phyloP scores from a whole-genome alignment of 1,139 yeast genomes.

The Geotrichum cucujoidarum region DNA sequence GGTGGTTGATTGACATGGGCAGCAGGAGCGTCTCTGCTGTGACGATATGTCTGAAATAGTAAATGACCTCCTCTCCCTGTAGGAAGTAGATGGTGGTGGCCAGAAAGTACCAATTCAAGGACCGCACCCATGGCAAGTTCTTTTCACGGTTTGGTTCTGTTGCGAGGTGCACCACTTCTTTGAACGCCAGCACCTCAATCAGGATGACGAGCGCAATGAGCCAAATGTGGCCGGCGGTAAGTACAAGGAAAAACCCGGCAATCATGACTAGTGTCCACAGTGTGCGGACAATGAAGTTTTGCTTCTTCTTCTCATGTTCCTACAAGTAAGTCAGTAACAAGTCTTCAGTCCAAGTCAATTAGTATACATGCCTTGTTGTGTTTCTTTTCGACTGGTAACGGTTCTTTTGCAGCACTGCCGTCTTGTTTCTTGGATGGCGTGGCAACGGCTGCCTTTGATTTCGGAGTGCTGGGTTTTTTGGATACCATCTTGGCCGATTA shows the following conservation, averaged over 20 bases:
- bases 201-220: slow-evolving; percentile 65
- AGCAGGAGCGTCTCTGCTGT: slow-evolving; percentile 41
- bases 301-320: slow-evolving; percentile 63
- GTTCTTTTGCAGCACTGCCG: too few relatives aligned
- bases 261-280: slow-evolving; percentile 94
- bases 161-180: slow-evolving; percentile 78
- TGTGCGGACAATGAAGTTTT: slow-evolving; percentile 83
- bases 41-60: slow-evolving; percentile 50
- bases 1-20: slow-evolving; percentile 62
- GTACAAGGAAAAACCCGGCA: slow-evolving; percentile 58
- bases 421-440: not conserved
- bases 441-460: too few relatives aligned
- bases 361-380: too few relatives aligned
- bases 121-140: slow-evolving; percentile 73
- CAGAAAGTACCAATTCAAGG: slow-evolving; percentile 75
- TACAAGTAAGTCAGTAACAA: too few relatives aligned
- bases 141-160: slow-evolving; percentile 83
- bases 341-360: too few relatives aligned
- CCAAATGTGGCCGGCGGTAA: slow-evolving; percentile 86
- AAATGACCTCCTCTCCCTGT: slow-evolving; percentile 79
- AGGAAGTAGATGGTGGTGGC: slow-evolving; percentile 80
- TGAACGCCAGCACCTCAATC: slow-evolving; percentile 78
- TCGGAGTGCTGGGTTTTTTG: too few relatives aligned
- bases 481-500: too few relatives aligned
- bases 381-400: too few relatives aligned